Base-by-base conservation (phyloP, 2,329 filamentous ascomycete species). In the Trichoderma atrobrunneum region DNA sequence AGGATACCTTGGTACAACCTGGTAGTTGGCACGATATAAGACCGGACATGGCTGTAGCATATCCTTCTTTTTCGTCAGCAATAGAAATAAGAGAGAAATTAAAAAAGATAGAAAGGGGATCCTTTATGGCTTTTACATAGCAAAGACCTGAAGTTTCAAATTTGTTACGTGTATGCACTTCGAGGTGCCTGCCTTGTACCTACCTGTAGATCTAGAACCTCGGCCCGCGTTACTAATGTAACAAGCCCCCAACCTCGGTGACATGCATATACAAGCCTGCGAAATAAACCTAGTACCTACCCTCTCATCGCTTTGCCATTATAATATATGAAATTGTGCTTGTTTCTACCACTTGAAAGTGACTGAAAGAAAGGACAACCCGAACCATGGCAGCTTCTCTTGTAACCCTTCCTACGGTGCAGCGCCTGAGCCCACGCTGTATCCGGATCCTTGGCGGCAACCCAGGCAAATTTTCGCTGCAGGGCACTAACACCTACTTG, bases 401-500 rank as follows among this genome's bases (percentile, higher is more conserved):
- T 7, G 86, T 88, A 32, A 81, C 87, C 21, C 86, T 98, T 16
- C 90, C 91, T 5, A 89, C 92, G 73, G 88, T 97, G 65, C 90
- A 95, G 81, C 89, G 92, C 73, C 86, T 98, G 70, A 95, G 93
- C 78, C 88, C 92, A 24, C 85, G 88, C 16, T 92, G 95, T 59
- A 91, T 97, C 74, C 89, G 96, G 71, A 93, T 99, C 74, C 85
- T 98, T 21, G 96, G 92, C 72, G 94, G 93, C 10, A 99, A 99
- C 81, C 95, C 96, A 14, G 90, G 93, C 79, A 98, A 97, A 85
- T 91, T 90, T 78, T 87, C 88, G 5, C 83, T 92, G 12, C 89
- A 92, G 82, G 91, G 94, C 74, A 98, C 96, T 76, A 99, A 99
- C 81, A 99, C 96, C 39, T 99, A 99, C 81, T 87, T 99, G 21